These are phyloP conservation scores for Pseudotulostoma volvatum DNA, from an alignment of 495 filamentous ascomycete genomes.

Conservation along the genomic window DNA sequence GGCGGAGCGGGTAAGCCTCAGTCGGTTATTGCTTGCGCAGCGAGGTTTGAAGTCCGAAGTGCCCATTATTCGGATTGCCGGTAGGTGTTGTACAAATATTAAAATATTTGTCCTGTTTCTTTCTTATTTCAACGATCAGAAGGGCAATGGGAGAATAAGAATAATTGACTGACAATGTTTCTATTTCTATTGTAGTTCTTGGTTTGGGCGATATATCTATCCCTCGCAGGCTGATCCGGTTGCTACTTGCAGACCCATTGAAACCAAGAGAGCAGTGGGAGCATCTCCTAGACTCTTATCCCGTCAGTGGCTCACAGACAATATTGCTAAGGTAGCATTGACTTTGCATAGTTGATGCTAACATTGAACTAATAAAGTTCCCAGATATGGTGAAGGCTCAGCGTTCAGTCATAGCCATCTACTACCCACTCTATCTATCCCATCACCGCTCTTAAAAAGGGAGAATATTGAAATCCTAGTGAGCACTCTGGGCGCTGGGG, in stretches of 20 bases:
- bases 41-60: slow-evolving; percentile 52
- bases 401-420: slow-evolving; percentile 28
- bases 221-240: slow-evolving; percentile 45
- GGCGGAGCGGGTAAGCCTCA: slow-evolving; percentile 51
- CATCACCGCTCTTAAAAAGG: slow-evolving; percentile 48
- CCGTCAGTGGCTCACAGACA: slow-evolving; percentile 28
- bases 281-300: slow-evolving; percentile 36
- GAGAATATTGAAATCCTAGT: slow-evolving; percentile 67
- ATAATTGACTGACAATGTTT: neutral
- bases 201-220: slow-evolving; percentile 29
- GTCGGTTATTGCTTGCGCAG: slow-evolving; percentile 64
- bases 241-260: slow-evolving; percentile 67
- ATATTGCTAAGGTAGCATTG: slow-evolving; percentile 39
- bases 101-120: neutral
- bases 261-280: slow-evolving; percentile 52
- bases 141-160: neutral
- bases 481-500: slow-evolving; percentile 33
- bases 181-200: slow-evolving; percentile 35
- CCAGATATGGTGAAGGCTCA: neutral
- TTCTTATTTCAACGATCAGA: no score
- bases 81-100: slow-evolving; percentile 17
- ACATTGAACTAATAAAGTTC: slow-evolving; percentile 2
- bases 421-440: slow-evolving; percentile 41
- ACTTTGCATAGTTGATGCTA: neutral
- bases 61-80: slow-evolving; percentile 55